phyloP scores from a whole-genome alignment of 352 stramenopile species.

The Pythium phragmitis region DNA sequence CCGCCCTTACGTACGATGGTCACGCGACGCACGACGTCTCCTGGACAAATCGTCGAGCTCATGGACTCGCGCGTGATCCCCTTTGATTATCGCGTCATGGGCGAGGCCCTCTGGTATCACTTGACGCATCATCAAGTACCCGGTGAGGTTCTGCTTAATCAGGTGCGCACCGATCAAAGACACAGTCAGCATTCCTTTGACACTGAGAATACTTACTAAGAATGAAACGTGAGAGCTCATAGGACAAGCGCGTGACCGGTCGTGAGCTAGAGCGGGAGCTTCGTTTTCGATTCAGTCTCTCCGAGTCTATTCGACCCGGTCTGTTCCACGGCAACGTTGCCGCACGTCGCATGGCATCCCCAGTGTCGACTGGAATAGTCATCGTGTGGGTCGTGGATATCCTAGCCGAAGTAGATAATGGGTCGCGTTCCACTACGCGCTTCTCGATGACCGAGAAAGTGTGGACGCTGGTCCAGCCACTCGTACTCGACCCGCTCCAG shows the following conservation, averaged over 20 bases:
- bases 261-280: background rate
- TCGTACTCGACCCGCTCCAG: background rate
- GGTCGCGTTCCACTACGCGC: background rate
- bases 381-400: background rate
- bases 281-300: background rate
- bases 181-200: no score
- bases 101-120: background rate
- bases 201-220: no score
- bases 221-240: background rate
- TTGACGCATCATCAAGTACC: background rate
- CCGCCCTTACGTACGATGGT: background rate
- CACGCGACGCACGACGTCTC: background rate
- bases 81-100: background rate
- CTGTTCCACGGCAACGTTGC: background rate
- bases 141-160: background rate
- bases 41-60: background rate
- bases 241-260: background rate
- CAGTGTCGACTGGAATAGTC: background rate
- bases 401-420: background rate
- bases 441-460: background rate
- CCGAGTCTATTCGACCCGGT: background rate
- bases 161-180: background rate
- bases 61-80: background rate
- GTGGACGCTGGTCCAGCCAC: background rate
- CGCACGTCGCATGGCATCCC: background rate